phyloP scores from a whole-genome alignment of 352 stramenopile species.

The Pilasporangium apinafurcum region DNA sequence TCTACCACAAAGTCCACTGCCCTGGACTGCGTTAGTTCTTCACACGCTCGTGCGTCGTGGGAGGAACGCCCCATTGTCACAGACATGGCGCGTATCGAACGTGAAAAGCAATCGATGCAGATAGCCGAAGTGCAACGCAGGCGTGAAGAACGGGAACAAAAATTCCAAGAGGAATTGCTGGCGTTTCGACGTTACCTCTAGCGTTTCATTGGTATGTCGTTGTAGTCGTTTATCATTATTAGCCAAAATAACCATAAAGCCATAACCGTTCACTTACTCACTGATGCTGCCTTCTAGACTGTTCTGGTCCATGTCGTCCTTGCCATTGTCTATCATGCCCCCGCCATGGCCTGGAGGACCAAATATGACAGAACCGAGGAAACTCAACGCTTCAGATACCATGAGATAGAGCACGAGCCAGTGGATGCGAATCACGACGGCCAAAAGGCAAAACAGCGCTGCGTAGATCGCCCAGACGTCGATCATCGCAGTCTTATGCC shows the following conservation, averaged over 20 bases:
- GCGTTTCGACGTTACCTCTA: slow-evolving; percentile 26
- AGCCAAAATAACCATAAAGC: too few relatives aligned
- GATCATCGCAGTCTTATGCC: slow-evolving; percentile 73
- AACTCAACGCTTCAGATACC: slow-evolving; percentile 30
- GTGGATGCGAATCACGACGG: slow-evolving; percentile 49
- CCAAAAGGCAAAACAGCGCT: slow-evolving; percentile 59
- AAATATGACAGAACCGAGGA: slow-evolving; percentile 36
- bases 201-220: not conserved
- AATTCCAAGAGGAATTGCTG: slow-evolving; percentile 50
- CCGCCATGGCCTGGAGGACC: slow-evolving; percentile 9
- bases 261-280: too few relatives aligned
- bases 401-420: slow-evolving; percentile 67
- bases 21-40: too few relatives aligned
- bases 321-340: not conserved
- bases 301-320: not conserved
- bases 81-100: slow-evolving; percentile 21
- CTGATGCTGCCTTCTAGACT: not conserved
- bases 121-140: slow-evolving; percentile 9
- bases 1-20: too few relatives aligned
- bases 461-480: slow-evolving; percentile 79
- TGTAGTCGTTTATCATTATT: not conserved
- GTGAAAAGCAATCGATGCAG: slow-evolving; percentile 16
- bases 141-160: slow-evolving; percentile 36
- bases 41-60: too few relatives aligned
- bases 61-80: slow-evolving; percentile 50